Evolutionary conservation across 257 asterid genomes (phyloP), one percentile per base, ranked within the genome.

Genomic region (Striga asiatica): DNA sequence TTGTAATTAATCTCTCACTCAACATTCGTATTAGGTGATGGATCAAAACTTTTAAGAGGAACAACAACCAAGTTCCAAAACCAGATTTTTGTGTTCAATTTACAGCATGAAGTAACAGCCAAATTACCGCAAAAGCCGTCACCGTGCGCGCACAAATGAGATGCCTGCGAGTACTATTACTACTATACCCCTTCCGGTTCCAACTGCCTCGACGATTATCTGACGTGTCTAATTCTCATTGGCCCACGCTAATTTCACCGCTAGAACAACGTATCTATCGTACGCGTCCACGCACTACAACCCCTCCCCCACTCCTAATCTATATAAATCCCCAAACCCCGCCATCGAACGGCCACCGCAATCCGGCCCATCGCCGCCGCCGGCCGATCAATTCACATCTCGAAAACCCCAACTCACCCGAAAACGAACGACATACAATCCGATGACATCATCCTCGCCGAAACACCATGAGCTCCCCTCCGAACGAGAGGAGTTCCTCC

Each of bases 401-500:
- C n/a, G n/a, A 0, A 52, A 50, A 57, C 58, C 68, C 70, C 31
- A 2, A 24, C 22, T 34, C 2, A 11, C n/a, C 39, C 50, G 43
- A 13, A 53, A 32, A 61, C 7, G 4, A n/a, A 49, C 4, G 2
- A 12, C 1, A 18, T 2, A 49, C n/a, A 35, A 29, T 61, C 66
- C 67, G 29, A 84, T 83, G 94, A 76, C 48, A 74, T 74, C 97
- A 29, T 49, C 66, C 42, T 66, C 76, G 25, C 54, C 52, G 10
- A 70, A 58, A 18, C 55, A 54, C 66, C 71, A 77, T 60, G 60
- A 76, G 28, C 19, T 77, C 46, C 56, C 67, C 11, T 27, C 60
- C 7, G 68, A 45, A 11, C 60, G 61, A 42, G 86, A 76, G 8
- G 95, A 88, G 66, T 72, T 78, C 37, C 80, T 25, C 66, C 83